Percentiles rank a stretch among this genome's conserved stretches.
These are phyloP conservation scores for Solanum ossicruentum DNA, from an alignment of 257 asterid genomes.

Conservation along the genomic window DNA sequence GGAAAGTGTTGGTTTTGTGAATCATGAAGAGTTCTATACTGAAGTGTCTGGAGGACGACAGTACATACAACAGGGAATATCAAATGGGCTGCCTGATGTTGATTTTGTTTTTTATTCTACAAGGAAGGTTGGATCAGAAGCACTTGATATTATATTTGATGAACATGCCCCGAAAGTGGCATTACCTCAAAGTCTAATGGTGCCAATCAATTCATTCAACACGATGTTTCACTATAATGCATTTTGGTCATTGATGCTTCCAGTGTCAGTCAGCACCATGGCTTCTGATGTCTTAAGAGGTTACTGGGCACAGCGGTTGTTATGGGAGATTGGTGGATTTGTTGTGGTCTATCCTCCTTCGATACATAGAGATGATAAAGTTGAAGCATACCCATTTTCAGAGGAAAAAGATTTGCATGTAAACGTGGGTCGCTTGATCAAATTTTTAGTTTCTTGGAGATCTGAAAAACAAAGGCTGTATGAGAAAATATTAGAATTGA, in stretches of 20 bases:
- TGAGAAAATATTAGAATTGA: conserved; percentile 75
- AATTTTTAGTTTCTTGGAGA: conserved; percentile 77
- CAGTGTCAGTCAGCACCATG: conserved; percentile 90
- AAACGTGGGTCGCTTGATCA: conserved; percentile 71
- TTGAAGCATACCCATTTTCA: conserved; percentile 76
- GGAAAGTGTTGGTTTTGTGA: conserved; percentile 86
- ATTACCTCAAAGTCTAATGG: conserved; percentile 88
- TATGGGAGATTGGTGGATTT: conserved; percentile 90
- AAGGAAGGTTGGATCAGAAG: conserved; percentile 58
- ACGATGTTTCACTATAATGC: conserved; percentile 79
- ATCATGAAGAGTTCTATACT: conserved; percentile 75
- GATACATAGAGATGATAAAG: conserved; percentile 44
- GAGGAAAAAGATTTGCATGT: conserved; percentile 96
- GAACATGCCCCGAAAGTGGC: conserved; percentile 85
- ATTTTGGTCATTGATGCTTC: conserved; percentile 96
- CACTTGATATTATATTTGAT: conserved; percentile 75
- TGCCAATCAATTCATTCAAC: conserved; percentile 78
- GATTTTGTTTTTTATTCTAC: conserved; percentile 88
- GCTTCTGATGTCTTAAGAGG: conserved; percentile 95
- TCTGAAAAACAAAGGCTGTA: conserved; percentile 53
- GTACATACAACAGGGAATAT: conserved; percentile 87
- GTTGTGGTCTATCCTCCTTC: conserved; percentile 90
- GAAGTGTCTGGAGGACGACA: conserved; percentile 87
- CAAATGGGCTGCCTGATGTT: conserved; percentile 90
- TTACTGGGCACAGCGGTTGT: conserved; percentile 87